phyloP scores from a whole-genome alignment of 2,329 filamentous ascomycete species.

The Thelonectria discophora region DNA sequence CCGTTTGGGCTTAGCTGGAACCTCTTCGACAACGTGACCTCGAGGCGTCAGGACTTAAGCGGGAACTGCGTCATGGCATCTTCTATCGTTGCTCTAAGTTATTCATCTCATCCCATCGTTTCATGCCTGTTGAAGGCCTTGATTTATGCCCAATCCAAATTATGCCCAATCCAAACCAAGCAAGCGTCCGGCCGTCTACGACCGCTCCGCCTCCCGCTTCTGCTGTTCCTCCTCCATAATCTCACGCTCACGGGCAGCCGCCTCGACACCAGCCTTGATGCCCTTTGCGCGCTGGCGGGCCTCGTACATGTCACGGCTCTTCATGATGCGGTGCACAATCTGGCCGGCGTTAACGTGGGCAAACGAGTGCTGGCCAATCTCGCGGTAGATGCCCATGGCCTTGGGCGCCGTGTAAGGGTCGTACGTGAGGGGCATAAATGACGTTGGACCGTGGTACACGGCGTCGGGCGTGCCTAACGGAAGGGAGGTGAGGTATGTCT shows the following conservation, averaged over 20 bases:
- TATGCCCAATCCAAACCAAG: background rate
- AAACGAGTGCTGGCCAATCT: constrained; percentile 81
- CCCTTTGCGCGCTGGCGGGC: constrained; percentile 91
- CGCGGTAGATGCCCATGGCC: constrained; percentile 81
- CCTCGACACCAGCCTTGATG: constrained; percentile 82
- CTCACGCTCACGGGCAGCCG: constrained; percentile 69
- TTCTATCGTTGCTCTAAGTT: constrained; percentile 6
- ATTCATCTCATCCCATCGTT: constrained; percentile 10
- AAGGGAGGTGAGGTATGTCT: constrained; percentile 76
- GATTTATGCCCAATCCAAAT: background rate
- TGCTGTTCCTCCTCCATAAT: constrained; percentile 67
- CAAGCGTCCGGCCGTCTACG: constrained; percentile 9
- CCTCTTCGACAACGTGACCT: background rate
- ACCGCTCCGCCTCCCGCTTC: constrained; percentile 54
- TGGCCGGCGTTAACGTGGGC: constrained; percentile 89
- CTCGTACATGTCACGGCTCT: constrained; percentile 87
- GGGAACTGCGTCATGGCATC: constrained; percentile 4
- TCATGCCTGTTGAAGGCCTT: constrained; percentile 41
- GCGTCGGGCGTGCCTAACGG: constrained; percentile 79
- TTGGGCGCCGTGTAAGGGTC: constrained; percentile 86
- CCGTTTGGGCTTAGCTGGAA: background rate
- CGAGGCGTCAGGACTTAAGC: background rate
- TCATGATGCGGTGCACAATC: constrained; percentile 91
- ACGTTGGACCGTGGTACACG: constrained; percentile 96
- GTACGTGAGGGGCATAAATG: constrained; percentile 83